Evolutionary conservation across 176 grass and related monocot genomes (phyloP).

Genomic region (Tillandsia fasciculata): DNA sequence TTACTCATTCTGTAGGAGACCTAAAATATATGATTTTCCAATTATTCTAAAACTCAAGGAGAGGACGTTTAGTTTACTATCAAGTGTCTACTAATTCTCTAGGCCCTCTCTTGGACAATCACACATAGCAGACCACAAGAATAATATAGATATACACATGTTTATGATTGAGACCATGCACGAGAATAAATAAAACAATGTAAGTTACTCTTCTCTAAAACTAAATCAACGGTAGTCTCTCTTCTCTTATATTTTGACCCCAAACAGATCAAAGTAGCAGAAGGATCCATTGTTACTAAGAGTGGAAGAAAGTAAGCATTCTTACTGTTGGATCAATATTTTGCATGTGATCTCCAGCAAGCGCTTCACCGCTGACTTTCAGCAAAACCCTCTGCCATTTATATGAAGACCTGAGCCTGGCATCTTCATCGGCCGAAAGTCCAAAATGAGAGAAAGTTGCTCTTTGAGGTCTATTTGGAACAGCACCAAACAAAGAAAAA

Average conservation of each 20-base stretch:
- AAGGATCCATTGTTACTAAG: not conserved
- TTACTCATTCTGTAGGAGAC: too few species aligned
- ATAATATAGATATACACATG: too few species aligned
- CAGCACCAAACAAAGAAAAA: not conserved
- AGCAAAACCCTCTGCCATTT: conserved; percentile 89
- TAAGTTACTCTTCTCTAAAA: not conserved
- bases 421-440: conserved; percentile 39
- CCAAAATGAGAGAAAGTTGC: conserved; percentile 43
- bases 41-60: too few species aligned
- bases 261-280: not conserved
- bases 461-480: conserved; percentile 25
- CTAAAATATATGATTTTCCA: too few species aligned
- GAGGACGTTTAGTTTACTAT: too few species aligned
- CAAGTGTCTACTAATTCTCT: too few species aligned
- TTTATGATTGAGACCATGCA: too few species aligned
- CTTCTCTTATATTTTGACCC: not conserved
- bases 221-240: not conserved
- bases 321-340: conserved; percentile 88
- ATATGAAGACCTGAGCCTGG: conserved; percentile 42
- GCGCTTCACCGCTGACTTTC: conserved; percentile 93
- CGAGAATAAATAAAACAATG: too few species aligned
- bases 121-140: too few species aligned
- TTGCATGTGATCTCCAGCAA: conserved; percentile 67
- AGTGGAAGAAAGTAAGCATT: not conserved
- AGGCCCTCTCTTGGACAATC: too few species aligned